Conservation (phyloP, 805 yeast genomes). For the Metschnikowia anglica region DNA sequence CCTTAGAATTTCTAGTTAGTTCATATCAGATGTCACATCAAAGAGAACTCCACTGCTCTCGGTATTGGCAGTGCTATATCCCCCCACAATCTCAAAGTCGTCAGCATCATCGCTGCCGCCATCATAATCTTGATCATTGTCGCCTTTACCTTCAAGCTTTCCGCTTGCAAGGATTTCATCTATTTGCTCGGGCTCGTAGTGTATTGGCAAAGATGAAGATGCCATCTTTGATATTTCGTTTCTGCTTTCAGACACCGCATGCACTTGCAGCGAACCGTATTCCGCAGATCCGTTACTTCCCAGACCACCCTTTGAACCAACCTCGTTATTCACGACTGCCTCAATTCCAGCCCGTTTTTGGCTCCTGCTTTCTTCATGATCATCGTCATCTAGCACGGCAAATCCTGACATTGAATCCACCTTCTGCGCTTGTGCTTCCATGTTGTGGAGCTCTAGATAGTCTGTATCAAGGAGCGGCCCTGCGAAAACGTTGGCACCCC, state of each 20-base stretch:
- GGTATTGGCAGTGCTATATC: slow-evolving; percentile 1
- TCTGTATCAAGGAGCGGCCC: slow-evolving; percentile 59
- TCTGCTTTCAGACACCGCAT: not conserved
- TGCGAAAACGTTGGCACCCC: slow-evolving; percentile 63
- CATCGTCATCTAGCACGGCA: slow-evolving; percentile 15
- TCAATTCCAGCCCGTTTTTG: not conserved
- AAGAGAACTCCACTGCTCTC: not conserved
- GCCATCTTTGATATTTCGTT: not conserved
- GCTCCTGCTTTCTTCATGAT: slow-evolving; percentile 6
- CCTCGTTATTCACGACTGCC: not conserved
- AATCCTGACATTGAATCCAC: slow-evolving; percentile 10
- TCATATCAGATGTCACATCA: not conserved
- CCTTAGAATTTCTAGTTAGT: not conserved
- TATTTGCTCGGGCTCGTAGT: not conserved
- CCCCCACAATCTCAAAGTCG: not conserved
- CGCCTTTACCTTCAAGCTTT: not conserved
- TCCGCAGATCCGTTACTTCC: not conserved
- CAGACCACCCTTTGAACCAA: not conserved
- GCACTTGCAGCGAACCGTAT: not conserved
- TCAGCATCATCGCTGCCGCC: not conserved
- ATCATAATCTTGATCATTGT: not conserved
- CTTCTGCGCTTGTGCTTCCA: slow-evolving; percentile 23
- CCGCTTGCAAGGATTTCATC: slow-evolving; percentile 7
- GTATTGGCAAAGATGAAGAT: not conserved
- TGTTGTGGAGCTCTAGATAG: slow-evolving; percentile 38